Percentiles rank a stretch among this genome's conserved stretches.
These are phyloP conservation scores for Pogostemon cablin DNA, from an alignment of 257 asterid species.

Conservation along the genomic window DNA sequence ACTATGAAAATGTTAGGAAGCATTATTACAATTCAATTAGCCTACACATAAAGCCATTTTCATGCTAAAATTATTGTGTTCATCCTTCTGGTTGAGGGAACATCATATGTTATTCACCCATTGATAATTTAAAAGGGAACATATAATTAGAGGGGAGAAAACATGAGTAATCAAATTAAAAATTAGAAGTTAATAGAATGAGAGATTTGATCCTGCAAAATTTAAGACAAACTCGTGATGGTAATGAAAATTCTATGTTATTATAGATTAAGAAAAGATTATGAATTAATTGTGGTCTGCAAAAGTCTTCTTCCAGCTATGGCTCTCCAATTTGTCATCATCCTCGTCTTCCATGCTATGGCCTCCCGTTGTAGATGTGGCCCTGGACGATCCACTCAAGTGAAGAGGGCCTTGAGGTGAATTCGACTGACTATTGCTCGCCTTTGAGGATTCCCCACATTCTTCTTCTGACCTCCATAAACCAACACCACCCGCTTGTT, in stretches of 20 bases:
- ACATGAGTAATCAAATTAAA: too few relatives aligned
- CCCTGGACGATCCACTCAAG: conserved; percentile 47
- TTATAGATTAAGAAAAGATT: conserved; percentile 27
- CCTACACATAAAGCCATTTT: not conserved
- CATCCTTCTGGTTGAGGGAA: conserved; percentile 37
- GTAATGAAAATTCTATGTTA: conserved; percentile 44
- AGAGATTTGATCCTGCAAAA: conserved; percentile 56
- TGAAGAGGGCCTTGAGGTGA: conserved; percentile 71
- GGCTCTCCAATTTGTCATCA: conserved; percentile 56
- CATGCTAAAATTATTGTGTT: conserved; percentile 3
- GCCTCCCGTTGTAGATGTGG: conserved; percentile 39
- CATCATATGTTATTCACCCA: conserved; percentile 8
- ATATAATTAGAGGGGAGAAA: too few relatives aligned
- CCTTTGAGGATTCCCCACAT: conserved; percentile 40
- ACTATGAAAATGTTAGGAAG: too few relatives aligned
- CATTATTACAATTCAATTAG: too few relatives aligned
- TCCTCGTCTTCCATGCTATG: conserved; percentile 56
- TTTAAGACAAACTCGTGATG: conserved; percentile 37
- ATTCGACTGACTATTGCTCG: conserved; percentile 40
- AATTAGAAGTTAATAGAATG: not conserved
- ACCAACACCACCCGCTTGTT: conserved; percentile 28
- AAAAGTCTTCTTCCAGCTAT: conserved; percentile 57
- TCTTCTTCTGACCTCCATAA: conserved; percentile 42
- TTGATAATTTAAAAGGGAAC: too few relatives aligned
- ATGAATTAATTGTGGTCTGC: conserved; percentile 37